These are phyloP conservation scores for Coelastrella sp. DNA, from an alignment of 139 green algal genomes.

Conservation along the genomic window DNA sequence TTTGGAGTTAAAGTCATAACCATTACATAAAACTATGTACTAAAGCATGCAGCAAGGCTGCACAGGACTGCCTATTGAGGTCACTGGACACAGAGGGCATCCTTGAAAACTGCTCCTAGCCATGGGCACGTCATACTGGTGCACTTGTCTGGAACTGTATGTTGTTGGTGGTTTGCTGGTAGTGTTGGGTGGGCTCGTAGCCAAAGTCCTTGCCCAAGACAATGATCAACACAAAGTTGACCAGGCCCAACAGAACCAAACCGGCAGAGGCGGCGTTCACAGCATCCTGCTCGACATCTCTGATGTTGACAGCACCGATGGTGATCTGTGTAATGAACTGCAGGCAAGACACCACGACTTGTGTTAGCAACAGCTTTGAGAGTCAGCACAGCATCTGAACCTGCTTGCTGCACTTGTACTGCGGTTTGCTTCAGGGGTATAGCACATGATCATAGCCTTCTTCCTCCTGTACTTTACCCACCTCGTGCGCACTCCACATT, in stretches of 20 bases:
- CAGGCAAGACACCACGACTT: not conserved
- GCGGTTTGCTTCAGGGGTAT: too few relatives aligned
- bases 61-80: not conserved
- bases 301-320: constrained; percentile 25
- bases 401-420: too few relatives aligned
- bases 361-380: not conserved
- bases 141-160: constrained; percentile 45
- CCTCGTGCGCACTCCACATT: constrained; percentile 42
- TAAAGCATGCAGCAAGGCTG: not conserved
- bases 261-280: constrained; percentile 39
- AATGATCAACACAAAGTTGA: constrained; percentile 47
- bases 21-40: not conserved
- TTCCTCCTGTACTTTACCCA: too few relatives aligned
- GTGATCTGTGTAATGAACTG: constrained; percentile 37
- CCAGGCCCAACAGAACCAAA: constrained; percentile 39
- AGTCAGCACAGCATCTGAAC: not conserved
- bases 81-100: not conserved
- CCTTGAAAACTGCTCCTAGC: not conserved
- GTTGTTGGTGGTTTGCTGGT: constrained; percentile 26
- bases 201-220: constrained; percentile 50
- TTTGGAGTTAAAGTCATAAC: too few relatives aligned
- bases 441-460: too few relatives aligned
- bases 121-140: constrained; percentile 1
- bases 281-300: constrained; percentile 39
- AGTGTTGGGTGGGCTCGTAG: not conserved